Conservation (phyloP, 306 rosid species). For the Abrus pulchellus region DNA sequence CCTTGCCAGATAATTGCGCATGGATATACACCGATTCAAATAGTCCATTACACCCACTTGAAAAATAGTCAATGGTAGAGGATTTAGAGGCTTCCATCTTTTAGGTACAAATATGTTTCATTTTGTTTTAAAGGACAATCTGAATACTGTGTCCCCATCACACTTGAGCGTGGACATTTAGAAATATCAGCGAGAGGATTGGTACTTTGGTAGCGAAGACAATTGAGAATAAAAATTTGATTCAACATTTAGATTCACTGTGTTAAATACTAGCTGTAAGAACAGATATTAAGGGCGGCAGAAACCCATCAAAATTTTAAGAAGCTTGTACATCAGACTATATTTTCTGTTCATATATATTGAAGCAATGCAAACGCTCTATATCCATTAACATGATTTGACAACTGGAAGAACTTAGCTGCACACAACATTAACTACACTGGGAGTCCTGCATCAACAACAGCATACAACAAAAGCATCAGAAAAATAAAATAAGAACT, state of each 20-base stretch:
- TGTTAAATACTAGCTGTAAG: slow-evolving; percentile 4
- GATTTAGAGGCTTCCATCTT: not conserved
- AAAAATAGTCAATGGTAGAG: not conserved
- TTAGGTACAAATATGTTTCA: not conserved
- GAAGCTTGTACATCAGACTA: slow-evolving; percentile 42
- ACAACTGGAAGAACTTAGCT: slow-evolving; percentile 25
- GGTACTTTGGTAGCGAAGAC: not conserved
- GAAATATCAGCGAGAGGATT: not conserved
- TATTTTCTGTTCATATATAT: slow-evolving; percentile 24
- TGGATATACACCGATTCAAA: not conserved
- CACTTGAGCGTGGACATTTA: not conserved
- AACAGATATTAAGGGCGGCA: slow-evolving; percentile 14
- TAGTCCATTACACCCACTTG: slow-evolving; percentile 3
- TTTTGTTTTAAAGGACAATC: slow-evolving; percentile 4
- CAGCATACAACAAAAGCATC: slow-evolving; percentile 27
- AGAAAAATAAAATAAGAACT: slow-evolving; percentile 28
- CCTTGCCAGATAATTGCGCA: not conserved
- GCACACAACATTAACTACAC: slow-evolving; percentile 23
- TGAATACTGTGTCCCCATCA: not conserved
- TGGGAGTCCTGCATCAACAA: slow-evolving; percentile 51
- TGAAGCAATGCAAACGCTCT: slow-evolving; percentile 39
- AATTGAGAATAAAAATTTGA: not conserved
- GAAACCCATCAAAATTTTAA: slow-evolving; percentile 48
- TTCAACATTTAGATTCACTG: slow-evolving; percentile 23
- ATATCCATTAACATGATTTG: slow-evolving; percentile 37